Evolutionary conservation across 495 filamentous ascomycete species (phyloP).

Genomic region (Clavariopsis aquatica): DNA sequence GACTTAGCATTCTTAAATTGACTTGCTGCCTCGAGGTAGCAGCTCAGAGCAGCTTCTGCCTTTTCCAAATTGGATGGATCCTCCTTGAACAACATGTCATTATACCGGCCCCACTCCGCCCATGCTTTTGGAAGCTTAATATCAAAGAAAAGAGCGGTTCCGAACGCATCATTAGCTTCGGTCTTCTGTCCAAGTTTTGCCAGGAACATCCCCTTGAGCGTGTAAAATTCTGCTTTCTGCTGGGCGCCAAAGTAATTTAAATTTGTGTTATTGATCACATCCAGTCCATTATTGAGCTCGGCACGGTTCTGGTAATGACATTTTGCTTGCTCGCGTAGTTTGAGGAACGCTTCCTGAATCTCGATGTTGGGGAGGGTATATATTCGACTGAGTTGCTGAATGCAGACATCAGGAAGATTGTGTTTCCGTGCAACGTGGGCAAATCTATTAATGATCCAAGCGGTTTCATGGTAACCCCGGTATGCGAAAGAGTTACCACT

Average conservation of each 20-base stretch:
- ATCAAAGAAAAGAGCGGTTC: slow-evolving; percentile 91
- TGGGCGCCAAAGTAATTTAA: slow-evolving; percentile 94
- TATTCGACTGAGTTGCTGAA: slow-evolving; percentile 92
- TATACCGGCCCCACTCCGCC: slow-evolving; percentile 99
- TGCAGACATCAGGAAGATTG: slow-evolving; percentile 94
- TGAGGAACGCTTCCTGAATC: slow-evolving; percentile 98
- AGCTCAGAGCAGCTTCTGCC: slow-evolving; percentile 88
- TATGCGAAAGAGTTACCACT: slow-evolving; percentile 90
- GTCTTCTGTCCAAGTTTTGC: slow-evolving; percentile 85
- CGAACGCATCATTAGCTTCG: slow-evolving; percentile 91
- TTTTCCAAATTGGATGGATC: slow-evolving; percentile 74
- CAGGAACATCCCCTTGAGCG: slow-evolving; percentile 98
- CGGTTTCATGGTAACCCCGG: slow-evolving; percentile 95
- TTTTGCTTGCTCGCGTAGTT: slow-evolving; percentile 93
- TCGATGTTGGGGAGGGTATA: slow-evolving; percentile 99
- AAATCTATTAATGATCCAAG: slow-evolving; percentile 99
- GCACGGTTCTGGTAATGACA: slow-evolving; percentile 95
- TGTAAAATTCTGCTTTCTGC: slow-evolving; percentile 99
- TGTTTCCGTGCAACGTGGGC: slow-evolving; percentile 98
- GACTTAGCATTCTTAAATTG: slow-evolving; percentile 96
- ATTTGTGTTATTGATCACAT: slow-evolving; percentile 99
- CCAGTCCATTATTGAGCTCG: slow-evolving; percentile 86
- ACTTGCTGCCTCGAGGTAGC: slow-evolving; percentile 92
- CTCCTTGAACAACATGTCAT: slow-evolving; percentile 90
- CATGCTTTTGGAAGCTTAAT: slow-evolving; percentile 94